Percentiles rank a stretch among this genome's conserved stretches.
Evolutionary conservation across 148 eudicot species (phyloP).

Genomic region (Chenopodium album): DNA sequence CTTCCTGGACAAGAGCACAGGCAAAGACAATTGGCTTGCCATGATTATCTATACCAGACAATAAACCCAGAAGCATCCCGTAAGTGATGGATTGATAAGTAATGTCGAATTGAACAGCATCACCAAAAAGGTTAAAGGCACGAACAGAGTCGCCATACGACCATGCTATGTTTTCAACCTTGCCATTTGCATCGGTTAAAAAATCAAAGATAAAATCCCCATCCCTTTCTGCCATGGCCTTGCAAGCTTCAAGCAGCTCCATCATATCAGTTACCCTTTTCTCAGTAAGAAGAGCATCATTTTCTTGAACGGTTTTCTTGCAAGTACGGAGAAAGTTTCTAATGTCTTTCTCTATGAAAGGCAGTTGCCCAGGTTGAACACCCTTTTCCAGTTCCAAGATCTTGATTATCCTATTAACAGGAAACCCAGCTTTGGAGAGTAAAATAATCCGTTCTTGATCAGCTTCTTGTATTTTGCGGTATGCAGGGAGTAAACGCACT

Average conservation of each 20-base stretch:
- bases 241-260: slow-evolving; percentile 64
- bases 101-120: slow-evolving; percentile 59
- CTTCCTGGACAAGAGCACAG: slow-evolving; percentile 67
- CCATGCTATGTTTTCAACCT: slow-evolving; percentile 67
- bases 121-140: slow-evolving; percentile 49
- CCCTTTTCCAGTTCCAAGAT: slow-evolving; percentile 67
- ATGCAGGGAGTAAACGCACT: slow-evolving; percentile 76
- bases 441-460: slow-evolving; percentile 72
- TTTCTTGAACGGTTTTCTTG: slow-evolving; percentile 60
- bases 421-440: slow-evolving; percentile 73
- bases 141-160: slow-evolving; percentile 55
- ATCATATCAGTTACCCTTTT: slow-evolving; percentile 57
- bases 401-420: slow-evolving; percentile 57
- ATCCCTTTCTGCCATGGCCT: slow-evolving; percentile 42
- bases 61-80: slow-evolving; percentile 58
- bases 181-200: slow-evolving; percentile 49
- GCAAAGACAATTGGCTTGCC: slow-evolving; percentile 55
- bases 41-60: slow-evolving; percentile 64
- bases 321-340: slow-evolving; percentile 64
- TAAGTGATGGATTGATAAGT: slow-evolving; percentile 62
- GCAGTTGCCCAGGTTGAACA: slow-evolving; percentile 63
- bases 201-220: slow-evolving; percentile 53
- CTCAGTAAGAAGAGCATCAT: slow-evolving; percentile 46
- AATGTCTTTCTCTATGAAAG: slow-evolving; percentile 67
- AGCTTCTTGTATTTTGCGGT: slow-evolving; percentile 63